Base-by-base conservation (phyloP, 768 basidiomycete genomes). In the Hebeloma cylindrosporum region DNA sequence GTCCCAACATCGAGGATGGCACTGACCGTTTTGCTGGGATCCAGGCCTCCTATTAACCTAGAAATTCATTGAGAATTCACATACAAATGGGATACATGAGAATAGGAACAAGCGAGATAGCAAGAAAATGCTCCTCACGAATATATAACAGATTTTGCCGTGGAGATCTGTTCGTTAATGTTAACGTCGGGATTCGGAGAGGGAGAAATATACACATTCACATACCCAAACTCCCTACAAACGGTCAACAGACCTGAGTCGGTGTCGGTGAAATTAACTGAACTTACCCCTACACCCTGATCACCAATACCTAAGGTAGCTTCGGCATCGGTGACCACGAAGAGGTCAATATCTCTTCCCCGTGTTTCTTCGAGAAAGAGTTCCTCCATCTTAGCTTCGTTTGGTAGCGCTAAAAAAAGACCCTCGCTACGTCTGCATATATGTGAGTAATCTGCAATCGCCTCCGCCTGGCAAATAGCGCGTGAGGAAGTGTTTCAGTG, bases 261-360 rank as follows among this genome's bases (percentile, higher is more conserved):
- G n/a, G n/a, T n/a, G n/a, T n/a, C n/a, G n/a, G n/a, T n/a, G n/a
- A n/a, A n/a, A n/a, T n/a, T n/a, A 38, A 30, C 1, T 30, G 23
- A 21, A 52, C 73, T 14, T 60, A 83, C 82, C 42, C 71, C 87
- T 65, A 92, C 89, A 45, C 91, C 75, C 51, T 77, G 75, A 58
- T 77, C 75, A 1, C 75, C 75, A 39, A 77, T 77, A 11, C 92
- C 92, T 7, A 94, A 69, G 47, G 93, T 93, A 0, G 88, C 87
- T 55, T 92, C 90, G 3, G 84, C 80, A 60, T 94, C 92, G 0
- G 88, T 86, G 43, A 85, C 84, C 18, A 93, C 88, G 39, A 94
- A 73, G 17, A 93, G 70, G 48, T 93, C 85, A 43, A 93, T 79
- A 20, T 82, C 68, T 20, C 73, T 68, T 5, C 76, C 80, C 25